Percentiles rank a stretch among this genome's conserved stretches.
Evolutionary conservation across 2,329 filamentous ascomycete species (phyloP).

Genomic region (Pestalotiopsis sp.): DNA sequence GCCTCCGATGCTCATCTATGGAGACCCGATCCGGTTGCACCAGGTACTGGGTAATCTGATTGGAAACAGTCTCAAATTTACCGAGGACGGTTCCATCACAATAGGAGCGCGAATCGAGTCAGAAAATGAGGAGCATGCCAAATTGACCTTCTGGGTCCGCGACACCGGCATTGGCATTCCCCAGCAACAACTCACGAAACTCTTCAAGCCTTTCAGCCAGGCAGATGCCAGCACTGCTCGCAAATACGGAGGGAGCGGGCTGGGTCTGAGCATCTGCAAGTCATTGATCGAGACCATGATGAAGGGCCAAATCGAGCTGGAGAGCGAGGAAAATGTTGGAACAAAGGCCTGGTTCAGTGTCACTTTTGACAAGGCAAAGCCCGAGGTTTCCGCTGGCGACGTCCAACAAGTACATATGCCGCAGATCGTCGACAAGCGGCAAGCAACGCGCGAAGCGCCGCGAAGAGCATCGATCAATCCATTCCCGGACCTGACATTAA

Average conservation of each 20-base stretch:
- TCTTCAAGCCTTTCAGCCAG: slow-evolving; percentile 92
- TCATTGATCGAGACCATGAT: slow-evolving; percentile 92
- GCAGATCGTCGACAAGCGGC: slow-evolving; percentile 39
- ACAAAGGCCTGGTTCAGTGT: slow-evolving; percentile 80
- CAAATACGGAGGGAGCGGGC: slow-evolving; percentile 88
- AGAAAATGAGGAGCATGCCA: slow-evolving; percentile 71
- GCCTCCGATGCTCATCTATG: slow-evolving; percentile 73
- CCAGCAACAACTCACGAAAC: slow-evolving; percentile 76
- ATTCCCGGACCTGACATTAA: slow-evolving; percentile 68
- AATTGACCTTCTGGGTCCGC: slow-evolving; percentile 81
- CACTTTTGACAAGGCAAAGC: slow-evolving; percentile 79
- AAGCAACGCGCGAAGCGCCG: slow-evolving; percentile 34
- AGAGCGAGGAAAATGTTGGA: slow-evolving; percentile 73
- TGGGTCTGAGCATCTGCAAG: slow-evolving; percentile 93
- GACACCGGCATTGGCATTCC: slow-evolving; percentile 94
- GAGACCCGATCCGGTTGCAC: slow-evolving; percentile 67
- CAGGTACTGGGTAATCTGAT: slow-evolving; percentile 81
- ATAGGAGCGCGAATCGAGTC: slow-evolving; percentile 75
- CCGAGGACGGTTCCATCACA: slow-evolving; percentile 81
- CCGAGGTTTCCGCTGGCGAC: slow-evolving; percentile 60
- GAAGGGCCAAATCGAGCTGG: slow-evolving; percentile 80
- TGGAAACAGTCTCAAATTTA: slow-evolving; percentile 93
- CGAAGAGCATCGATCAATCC: slow-evolving; percentile 43
- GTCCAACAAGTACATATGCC: slow-evolving; percentile 44
- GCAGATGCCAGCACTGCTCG: slow-evolving; percentile 88